Evolutionary conservation across 106 monocot species (phyloP).

Genomic region (Xerophyta viscosa): DNA sequence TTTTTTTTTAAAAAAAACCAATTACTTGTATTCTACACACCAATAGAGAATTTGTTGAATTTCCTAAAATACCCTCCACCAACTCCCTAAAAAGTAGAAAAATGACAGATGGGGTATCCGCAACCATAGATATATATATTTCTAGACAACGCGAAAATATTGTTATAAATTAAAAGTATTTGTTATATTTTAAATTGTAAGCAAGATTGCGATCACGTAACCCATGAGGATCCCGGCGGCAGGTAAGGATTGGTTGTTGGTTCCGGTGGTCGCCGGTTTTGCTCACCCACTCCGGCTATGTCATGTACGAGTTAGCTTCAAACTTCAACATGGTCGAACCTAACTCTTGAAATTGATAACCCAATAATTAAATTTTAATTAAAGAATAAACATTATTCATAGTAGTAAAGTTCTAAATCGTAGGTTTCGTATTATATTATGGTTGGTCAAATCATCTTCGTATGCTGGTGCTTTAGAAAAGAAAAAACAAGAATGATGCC

Average conservation of each 20-base stretch:
- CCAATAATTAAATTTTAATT: too few relatives aligned
- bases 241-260: constrained; percentile 54
- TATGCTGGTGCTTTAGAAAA: background rate
- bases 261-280: constrained; percentile 18
- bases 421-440: too few relatives aligned
- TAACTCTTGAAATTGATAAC: background rate
- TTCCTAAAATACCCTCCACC: constrained; percentile 28
- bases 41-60: background rate
- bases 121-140: too few relatives aligned
- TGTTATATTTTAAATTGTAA: constrained; percentile 1
- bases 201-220: background rate
- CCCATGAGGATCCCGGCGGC: constrained; percentile 12
- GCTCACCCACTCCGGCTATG: constrained; percentile 55
- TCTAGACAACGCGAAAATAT: too few relatives aligned
- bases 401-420: too few relatives aligned
- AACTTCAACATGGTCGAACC: too few relatives aligned
- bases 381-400: too few relatives aligned
- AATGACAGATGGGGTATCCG: background rate
- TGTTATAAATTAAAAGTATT: background rate
- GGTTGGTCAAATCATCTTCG: constrained; percentile 4
- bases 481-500: background rate
- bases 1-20: too few relatives aligned
- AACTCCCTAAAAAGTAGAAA: constrained; percentile 5
- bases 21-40: too few relatives aligned
- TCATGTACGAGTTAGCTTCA: too few relatives aligned